These are phyloP conservation scores for Trichoderma breve DNA, from an alignment of 2,329 filamentous ascomycete genomes.

Conservation along the genomic window DNA sequence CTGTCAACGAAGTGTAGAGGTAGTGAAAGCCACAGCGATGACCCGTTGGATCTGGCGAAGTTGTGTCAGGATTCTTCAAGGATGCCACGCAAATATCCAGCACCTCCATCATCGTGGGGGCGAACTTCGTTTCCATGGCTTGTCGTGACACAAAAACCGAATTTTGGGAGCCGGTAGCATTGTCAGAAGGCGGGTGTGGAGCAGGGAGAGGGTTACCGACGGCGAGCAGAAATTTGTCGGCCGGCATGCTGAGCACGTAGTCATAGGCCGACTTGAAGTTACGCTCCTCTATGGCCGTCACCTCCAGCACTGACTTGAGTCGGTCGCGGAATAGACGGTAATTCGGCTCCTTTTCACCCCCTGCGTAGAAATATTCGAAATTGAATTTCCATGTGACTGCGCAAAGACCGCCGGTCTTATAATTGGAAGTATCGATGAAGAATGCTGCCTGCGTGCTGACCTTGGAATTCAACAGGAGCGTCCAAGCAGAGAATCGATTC, in stretches of 20 bases:
- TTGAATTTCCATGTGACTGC: not conserved
- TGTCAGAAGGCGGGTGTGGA: not conserved
- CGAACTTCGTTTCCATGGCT: not conserved
- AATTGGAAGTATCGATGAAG: not conserved
- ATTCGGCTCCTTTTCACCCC: not conserved
- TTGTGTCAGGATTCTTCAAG: not conserved
- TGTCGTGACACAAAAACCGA: not conserved
- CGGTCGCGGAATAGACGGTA: not conserved
- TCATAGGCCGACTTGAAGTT: not conserved
- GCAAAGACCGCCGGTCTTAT: not conserved
- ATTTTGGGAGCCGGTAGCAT: not conserved
- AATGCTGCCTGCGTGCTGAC: not conserved
- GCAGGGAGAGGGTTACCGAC: not conserved
- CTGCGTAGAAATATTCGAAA: not conserved
- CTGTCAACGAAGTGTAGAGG: not conserved
- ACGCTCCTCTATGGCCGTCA: not conserved
- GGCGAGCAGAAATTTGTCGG: not conserved
- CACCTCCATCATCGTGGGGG: not conserved
- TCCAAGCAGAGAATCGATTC: not conserved
- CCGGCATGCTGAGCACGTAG: not conserved
- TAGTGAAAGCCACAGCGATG: not conserved
- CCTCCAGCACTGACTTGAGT: not conserved
- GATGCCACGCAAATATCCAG: not conserved
- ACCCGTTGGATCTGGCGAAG: not conserved
- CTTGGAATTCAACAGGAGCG: not conserved